Base-by-base conservation (phyloP, 805 yeast genomes). In the Teunomyces atbi region DNA sequence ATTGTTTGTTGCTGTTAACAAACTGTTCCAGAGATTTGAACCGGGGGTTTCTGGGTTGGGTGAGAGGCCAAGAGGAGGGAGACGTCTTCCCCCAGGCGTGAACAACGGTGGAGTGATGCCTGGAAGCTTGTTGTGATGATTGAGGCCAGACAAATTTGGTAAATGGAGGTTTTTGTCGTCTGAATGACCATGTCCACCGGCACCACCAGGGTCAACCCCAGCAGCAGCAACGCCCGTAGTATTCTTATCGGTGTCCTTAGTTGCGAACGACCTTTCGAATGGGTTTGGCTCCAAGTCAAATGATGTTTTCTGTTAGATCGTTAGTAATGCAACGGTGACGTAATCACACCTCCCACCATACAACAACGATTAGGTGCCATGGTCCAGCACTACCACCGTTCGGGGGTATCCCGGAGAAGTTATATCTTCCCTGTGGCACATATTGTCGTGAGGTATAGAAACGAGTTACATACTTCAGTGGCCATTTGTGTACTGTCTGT, bases 201-300 rank as follows among this genome's bases (percentile, higher is more conserved):
- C 29, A 36, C 45, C 32, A 34, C 45, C 42, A 33, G 37, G 29
- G 23, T 15, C 30, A 13, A 10, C 36, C n/a, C 28, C 43, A 34
- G 29, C 27, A 13, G 27, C 40, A 19, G 42, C 26, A 13, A 18
- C 20, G 13, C 8, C 16, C 8, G 33, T 10, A 27, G 30, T 6
- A 15, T 5, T n/a, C 18, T 21, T 8, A 15, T n/a, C 28, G 37
- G 36, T 53, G 42, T 74, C 77, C 49, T 81, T 82, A 2, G 82
- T 68, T n/a, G 94, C 97, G 69, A 92, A 92, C 42, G 96, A 87
- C 64, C 86, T 87, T 65, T 92, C 99, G 62, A 92, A 92, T 4
- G 97, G 97, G 59, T 92, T 92, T 7, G 94, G 96, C 64, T 94
- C 99, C 48, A 90, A 71, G 50, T 85, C 92, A 57, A 89, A 79